Evolutionary conservation across 2,329 filamentous ascomycete species (phyloP).

Genomic region (Aspergillus ruber): DNA sequence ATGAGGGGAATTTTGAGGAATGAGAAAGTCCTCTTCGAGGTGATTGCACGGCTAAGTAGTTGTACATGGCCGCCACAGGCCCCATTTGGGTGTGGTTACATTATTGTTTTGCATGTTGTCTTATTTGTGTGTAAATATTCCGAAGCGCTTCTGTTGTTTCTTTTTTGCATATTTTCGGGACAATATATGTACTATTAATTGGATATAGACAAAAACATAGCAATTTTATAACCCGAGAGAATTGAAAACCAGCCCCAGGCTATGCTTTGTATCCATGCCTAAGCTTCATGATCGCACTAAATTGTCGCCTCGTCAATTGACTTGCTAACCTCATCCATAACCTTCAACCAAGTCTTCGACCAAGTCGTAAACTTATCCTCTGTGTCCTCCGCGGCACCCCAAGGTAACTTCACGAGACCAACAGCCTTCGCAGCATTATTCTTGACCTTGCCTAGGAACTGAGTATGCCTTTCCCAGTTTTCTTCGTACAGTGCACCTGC

Average conservation of each 20-base stretch:
- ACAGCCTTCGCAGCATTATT: conserved; percentile 58
- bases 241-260: too few species aligned
- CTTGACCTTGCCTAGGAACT: conserved; percentile 27
- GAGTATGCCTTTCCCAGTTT: conserved; percentile 27
- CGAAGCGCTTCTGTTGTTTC: conserved; percentile 3
- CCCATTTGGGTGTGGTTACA: neutral
- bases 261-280: conserved; percentile 2
- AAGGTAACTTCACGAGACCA: conserved; percentile 65
- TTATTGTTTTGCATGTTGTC: neutral
- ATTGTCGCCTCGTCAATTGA: conserved; percentile 10
- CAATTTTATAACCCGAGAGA: neutral
- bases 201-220: neutral
- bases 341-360: conserved; percentile 54
- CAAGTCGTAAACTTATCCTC: conserved; percentile 75
- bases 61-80: too few species aligned
- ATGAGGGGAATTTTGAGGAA: conserved; percentile 11
- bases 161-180: conserved; percentile 2
- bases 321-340: conserved; percentile 37
- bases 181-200: neutral
- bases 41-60: too few species aligned
- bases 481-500: conserved; percentile 41
- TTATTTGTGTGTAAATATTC: neutral
- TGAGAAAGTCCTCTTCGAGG: neutral
- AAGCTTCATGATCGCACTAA: neutral
- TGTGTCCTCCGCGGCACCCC: conserved; percentile 56